Evolutionary conservation across 305 asterid genomes (phyloP), one percentile per base, ranked within the genome.

Genomic region (Andrographis paniculata): DNA sequence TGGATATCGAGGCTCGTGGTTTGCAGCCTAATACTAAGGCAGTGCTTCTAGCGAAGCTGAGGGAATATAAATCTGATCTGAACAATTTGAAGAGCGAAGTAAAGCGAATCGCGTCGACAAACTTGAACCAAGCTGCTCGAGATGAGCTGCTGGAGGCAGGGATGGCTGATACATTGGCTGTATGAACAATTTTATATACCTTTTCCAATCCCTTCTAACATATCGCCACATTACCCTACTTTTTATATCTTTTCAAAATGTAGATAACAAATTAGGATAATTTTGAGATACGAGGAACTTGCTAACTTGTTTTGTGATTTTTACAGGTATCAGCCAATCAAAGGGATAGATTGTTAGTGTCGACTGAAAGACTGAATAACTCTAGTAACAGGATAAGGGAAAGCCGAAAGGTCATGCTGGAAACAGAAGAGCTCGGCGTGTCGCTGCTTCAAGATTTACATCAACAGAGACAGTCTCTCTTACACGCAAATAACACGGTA

Each of bases 111-210:
- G 69, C 58, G 13, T 62, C 88, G 1, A 50, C 84, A 17, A 79
- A 68, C 59, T 58, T 70, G 61, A 77, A 74, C 70, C 84, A 71
- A 67, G 82, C 84, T 70, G 93, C 85, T 19, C 73, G 95, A 14
- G 94, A 85, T 72, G 91, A 79, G 58, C 71, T 85, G 51, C 71
- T 85, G 65, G 95, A 85, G 60, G 71, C 94, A 28, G 95, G 95
- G 53, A 62, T 82, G 83, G 85, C 87, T 44, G 92, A 86, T 65
- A 72, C 88, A 40, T 41, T 73, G 45, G 62, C 82, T 24, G 92
- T 82, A 75, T 27, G 80, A 58, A 23, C 57, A 41, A 24, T 12
- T 35, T 33, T 43, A 52, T 47, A 58, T 24, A 8, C 30, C 8
- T 24, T n/a, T n/a, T n/a, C n/a, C n/a, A n/a, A n/a, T n/a, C n/a